Conservation (phyloP, 371 early-diverging fungal species). For the Actinomucor elegans region DNA sequence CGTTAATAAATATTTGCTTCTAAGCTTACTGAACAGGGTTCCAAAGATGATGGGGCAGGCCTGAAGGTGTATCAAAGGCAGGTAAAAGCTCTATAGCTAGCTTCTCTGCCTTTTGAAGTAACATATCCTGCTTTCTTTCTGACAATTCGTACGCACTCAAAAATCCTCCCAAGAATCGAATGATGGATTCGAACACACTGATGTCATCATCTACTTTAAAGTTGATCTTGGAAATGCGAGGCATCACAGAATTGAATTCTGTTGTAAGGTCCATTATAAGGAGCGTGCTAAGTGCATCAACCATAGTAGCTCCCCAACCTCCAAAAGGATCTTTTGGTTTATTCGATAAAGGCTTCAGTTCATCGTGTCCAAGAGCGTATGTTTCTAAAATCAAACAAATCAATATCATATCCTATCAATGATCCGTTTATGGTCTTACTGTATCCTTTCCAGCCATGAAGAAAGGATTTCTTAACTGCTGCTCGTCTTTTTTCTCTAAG, state of each 20-base stretch:
- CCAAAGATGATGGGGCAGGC: conserved; percentile 55
- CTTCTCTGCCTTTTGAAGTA: conserved; percentile 51
- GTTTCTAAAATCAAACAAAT: conserved; percentile 16
- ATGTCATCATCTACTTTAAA: conserved; percentile 47
- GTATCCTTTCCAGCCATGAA: conserved; percentile 78
- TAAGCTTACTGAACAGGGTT: conserved; percentile 33
- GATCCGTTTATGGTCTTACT: conserved; percentile 23
- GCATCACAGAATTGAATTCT: conserved; percentile 65
- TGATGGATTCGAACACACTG: conserved; percentile 87
- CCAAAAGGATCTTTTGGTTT: conserved; percentile 64
- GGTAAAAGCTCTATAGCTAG: conserved; percentile 53
- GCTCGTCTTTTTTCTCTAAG: conserved; percentile 16
- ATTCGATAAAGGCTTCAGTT: conserved; percentile 52
- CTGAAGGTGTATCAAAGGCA: conserved; percentile 63
- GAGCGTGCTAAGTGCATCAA: conserved; percentile 84
- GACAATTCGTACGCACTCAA: conserved; percentile 78
- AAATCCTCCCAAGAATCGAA: conserved; percentile 87
- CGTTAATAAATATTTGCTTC: background rate
- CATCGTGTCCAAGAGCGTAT: conserved; percentile 61
- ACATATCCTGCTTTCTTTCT: conserved; percentile 27
- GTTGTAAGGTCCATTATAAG: conserved; percentile 73
- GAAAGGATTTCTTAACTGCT: conserved; percentile 27
- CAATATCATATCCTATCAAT: background rate
- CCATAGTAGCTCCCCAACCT: conserved; percentile 73
- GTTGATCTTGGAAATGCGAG: conserved; percentile 51